phyloP scores from a whole-genome alignment of 2,329 filamentous ascomycete species.

The Saccharata proteae region DNA sequence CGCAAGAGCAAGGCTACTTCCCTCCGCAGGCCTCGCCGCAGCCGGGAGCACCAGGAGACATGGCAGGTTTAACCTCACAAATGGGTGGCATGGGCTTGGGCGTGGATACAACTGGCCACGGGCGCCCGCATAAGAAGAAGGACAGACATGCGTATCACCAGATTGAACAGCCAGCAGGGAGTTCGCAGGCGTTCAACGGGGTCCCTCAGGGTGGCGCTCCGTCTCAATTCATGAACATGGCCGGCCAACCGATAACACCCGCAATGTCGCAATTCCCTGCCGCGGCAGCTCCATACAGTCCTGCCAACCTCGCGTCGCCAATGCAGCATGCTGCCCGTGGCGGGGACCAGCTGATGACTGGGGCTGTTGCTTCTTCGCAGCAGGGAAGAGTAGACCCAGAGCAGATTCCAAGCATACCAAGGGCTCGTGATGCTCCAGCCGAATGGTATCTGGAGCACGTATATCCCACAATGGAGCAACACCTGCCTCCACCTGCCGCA shows the following conservation, averaged over 20 bases:
- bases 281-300: constrained; percentile 42
- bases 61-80: constrained; percentile 50
- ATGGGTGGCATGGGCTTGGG: constrained; percentile 67
- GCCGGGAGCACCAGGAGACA: constrained; percentile 17
- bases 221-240: constrained; percentile 46
- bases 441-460: constrained; percentile 76
- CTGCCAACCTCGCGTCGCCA: constrained; percentile 21
- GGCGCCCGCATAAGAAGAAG: constrained; percentile 57
- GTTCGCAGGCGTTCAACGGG: constrained; percentile 58
- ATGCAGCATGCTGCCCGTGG: constrained; percentile 25
- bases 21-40: constrained; percentile 21
- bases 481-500: constrained; percentile 77
- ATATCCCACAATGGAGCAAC: constrained; percentile 91
- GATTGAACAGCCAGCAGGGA: constrained; percentile 59
- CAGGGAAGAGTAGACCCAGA: constrained; percentile 76
- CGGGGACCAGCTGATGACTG: constrained; percentile 16
- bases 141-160: constrained; percentile 86
- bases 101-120: constrained; percentile 35
- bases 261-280: constrained; percentile 51
- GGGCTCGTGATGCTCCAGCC: constrained; percentile 70
- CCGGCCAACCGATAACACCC: constrained; percentile 29
- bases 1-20: constrained; percentile 30
- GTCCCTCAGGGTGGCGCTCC: constrained; percentile 47
- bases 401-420: constrained; percentile 82
- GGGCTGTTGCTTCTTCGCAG: constrained; percentile 42